Conservation (phyloP, 2,329 filamentous ascomycete species). For the Fusarium coffeatum region DNA sequence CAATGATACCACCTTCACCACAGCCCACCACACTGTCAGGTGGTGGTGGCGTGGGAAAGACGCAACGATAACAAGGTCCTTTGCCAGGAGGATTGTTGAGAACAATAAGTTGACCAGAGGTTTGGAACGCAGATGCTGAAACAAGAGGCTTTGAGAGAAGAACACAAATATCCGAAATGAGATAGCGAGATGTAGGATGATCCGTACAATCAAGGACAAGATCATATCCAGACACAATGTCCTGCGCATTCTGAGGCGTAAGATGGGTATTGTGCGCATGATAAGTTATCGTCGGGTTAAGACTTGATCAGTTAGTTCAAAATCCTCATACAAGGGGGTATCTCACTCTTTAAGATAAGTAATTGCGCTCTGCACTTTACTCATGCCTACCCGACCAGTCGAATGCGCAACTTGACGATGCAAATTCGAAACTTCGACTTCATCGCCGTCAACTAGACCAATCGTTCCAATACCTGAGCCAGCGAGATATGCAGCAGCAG, state of each 20-base stretch:
- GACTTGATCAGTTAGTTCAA: constrained; percentile 54
- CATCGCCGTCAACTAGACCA: constrained; percentile 88
- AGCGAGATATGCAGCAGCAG: constrained; percentile 91
- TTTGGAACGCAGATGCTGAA: constrained; percentile 88
- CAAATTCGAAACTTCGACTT: constrained; percentile 88
- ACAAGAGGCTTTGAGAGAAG: constrained; percentile 82
- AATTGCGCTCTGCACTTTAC: constrained; percentile 84
- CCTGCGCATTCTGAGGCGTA: constrained; percentile 73
- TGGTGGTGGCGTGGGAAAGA: constrained; percentile 90
- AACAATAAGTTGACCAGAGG: constrained; percentile 89
- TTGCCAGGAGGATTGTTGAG: constrained; percentile 82
- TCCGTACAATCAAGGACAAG: constrained; percentile 95
- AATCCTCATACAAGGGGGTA: background rate
- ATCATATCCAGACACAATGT: constrained; percentile 78
- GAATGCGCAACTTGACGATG: constrained; percentile 91
- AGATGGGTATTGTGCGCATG: constrained; percentile 72
- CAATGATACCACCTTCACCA: constrained; percentile 91
- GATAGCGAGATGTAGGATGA: constrained; percentile 88
- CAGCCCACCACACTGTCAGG: constrained; percentile 85
- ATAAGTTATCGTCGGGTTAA: constrained; percentile 80
- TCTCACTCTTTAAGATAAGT: constrained; percentile 66
- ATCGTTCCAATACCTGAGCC: constrained; percentile 87
- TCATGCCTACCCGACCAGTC: constrained; percentile 75
- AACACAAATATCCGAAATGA: constrained; percentile 91
- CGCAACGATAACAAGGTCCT: constrained; percentile 92